Percentiles rank a stretch among this genome's conserved stretches.
These are phyloP conservation scores for Arthrinium puccinioides DNA, from an alignment of 2,329 filamentous ascomycete genomes.

Conservation along the genomic window DNA sequence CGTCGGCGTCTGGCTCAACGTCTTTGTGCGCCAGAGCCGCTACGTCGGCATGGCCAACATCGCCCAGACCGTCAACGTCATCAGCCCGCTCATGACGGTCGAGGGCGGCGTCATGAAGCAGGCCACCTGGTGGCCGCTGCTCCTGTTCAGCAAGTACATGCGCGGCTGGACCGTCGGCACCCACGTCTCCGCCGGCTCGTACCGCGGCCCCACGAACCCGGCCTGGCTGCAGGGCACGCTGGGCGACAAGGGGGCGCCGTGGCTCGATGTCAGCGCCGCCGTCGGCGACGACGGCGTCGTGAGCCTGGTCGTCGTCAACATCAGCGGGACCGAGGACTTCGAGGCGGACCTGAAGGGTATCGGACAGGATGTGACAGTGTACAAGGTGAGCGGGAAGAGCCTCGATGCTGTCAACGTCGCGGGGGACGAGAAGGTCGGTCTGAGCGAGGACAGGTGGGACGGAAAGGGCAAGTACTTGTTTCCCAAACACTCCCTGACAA, in stretches of 20 bases:
- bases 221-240: slow-evolving; percentile 57
- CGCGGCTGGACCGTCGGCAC: slow-evolving; percentile 61
- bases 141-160: slow-evolving; percentile 67
- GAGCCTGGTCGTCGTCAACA: slow-evolving; percentile 67
- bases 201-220: slow-evolving; percentile 60
- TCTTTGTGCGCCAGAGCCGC: slow-evolving; percentile 64
- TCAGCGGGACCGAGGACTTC: slow-evolving; percentile 53
- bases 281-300: slow-evolving; percentile 51
- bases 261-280: slow-evolving; percentile 60
- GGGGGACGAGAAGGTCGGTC: slow-evolving; percentile 52
- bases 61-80: slow-evolving; percentile 72
- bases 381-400: slow-evolving; percentile 51
- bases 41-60: slow-evolving; percentile 74
- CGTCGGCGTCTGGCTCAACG: slow-evolving; percentile 69
- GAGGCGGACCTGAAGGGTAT: slow-evolving; percentile 53
- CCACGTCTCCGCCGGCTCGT: slow-evolving; percentile 56
- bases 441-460: slow-evolving; percentile 57
- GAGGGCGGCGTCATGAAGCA: slow-evolving; percentile 58
- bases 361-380: slow-evolving; percentile 48
- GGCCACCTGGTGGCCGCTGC: slow-evolving; percentile 68
- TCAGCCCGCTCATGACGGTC: slow-evolving; percentile 68
- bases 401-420: slow-evolving; percentile 56
- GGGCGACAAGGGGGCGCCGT: slow-evolving; percentile 58
- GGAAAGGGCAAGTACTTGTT: slow-evolving; percentile 57
- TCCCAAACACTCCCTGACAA: slow-evolving; percentile 61